Percentiles rank a stretch among this genome's conserved stretches.
Conservation (phyloP, 345 rosid genomes). For the Bretschneidera sinensis region DNA sequence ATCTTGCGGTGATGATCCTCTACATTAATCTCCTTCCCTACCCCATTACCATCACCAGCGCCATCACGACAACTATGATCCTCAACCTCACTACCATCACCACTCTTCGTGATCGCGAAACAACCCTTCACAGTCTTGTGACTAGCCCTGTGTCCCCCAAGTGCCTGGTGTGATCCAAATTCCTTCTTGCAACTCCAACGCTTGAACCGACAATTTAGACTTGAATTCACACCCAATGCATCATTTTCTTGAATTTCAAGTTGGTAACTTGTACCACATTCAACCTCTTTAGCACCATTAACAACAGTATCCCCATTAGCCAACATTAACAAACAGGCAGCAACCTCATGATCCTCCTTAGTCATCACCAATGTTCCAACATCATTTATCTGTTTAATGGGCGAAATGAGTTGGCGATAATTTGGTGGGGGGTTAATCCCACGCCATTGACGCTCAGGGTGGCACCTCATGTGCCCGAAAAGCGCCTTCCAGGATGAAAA, state of each 20-base stretch:
- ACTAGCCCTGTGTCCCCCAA: slow-evolving; percentile 87
- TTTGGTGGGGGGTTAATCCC: slow-evolving; percentile 67
- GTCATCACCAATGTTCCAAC: slow-evolving; percentile 27
- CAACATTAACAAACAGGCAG: slow-evolving; percentile 57
- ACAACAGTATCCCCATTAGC: slow-evolving; percentile 20
- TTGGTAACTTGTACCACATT: slow-evolving; percentile 1
- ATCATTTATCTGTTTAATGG: slow-evolving; percentile 5
- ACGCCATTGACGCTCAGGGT: slow-evolving; percentile 86
- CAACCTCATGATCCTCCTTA: slow-evolving; percentile 64
- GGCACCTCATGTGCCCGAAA: slow-evolving; percentile 95
- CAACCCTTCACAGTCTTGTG: slow-evolving; percentile 86
- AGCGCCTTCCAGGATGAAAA: slow-evolving; percentile 94
- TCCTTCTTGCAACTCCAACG: slow-evolving; percentile 85
- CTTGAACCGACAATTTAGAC: slow-evolving; percentile 36
- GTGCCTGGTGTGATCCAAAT: slow-evolving; percentile 79
- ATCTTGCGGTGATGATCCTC: slow-evolving; percentile 22
- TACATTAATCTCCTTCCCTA: slow-evolving; percentile 9
- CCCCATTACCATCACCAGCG: neutral
- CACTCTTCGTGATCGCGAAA: slow-evolving; percentile 49
- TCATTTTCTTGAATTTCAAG: slow-evolving; percentile 17
- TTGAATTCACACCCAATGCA: neutral
- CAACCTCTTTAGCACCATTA: neutral
- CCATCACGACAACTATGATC: neutral
- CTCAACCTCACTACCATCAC: slow-evolving; percentile 22
- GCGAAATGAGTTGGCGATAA: slow-evolving; percentile 18